phyloP scores from a whole-genome alignment of 441 rosid genomes.

The Mallotus repandus region DNA sequence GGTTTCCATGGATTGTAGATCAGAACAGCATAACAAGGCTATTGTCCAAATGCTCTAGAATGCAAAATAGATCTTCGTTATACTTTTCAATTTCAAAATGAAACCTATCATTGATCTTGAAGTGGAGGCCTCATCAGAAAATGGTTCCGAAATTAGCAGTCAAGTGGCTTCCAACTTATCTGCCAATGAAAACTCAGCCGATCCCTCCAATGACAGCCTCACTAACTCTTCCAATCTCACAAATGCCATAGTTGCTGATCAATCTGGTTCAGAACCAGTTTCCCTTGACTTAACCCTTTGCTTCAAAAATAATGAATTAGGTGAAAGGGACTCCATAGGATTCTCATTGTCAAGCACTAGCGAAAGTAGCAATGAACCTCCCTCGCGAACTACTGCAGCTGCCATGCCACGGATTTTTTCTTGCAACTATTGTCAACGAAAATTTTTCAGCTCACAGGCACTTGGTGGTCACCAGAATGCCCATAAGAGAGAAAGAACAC shows the following conservation, averaged over 20 bases:
- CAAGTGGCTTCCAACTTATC: slow-evolving; percentile 73
- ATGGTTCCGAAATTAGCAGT: slow-evolving; percentile 50
- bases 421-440: slow-evolving; percentile 52
- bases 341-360: slow-evolving; percentile 60
- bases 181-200: slow-evolving; percentile 31
- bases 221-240: slow-evolving; percentile 26
- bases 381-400: slow-evolving; percentile 28
- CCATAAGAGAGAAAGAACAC: slow-evolving; percentile 49
- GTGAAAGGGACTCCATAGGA: slow-evolving; percentile 37
- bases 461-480: slow-evolving; percentile 63
- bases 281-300: slow-evolving; percentile 54
- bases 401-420: slow-evolving; percentile 44
- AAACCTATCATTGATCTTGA: slow-evolving; percentile 53
- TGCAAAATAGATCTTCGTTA: slow-evolving; percentile 9
- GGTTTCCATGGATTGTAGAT: slow-evolving; percentile 2
- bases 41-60: neutral
- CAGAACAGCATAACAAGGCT: slow-evolving; percentile 8
- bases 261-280: slow-evolving; percentile 31
- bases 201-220: slow-evolving; percentile 37
- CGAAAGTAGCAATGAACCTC: slow-evolving; percentile 53
- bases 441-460: slow-evolving; percentile 55
- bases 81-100: slow-evolving; percentile 33
- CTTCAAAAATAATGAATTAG: slow-evolving; percentile 36
- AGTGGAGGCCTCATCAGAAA: slow-evolving; percentile 50
- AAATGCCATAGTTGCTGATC: slow-evolving; percentile 20